phyloP scores from a whole-genome alignment of 2,329 filamentous ascomycete genomes.

The Penicillium sp. region DNA sequence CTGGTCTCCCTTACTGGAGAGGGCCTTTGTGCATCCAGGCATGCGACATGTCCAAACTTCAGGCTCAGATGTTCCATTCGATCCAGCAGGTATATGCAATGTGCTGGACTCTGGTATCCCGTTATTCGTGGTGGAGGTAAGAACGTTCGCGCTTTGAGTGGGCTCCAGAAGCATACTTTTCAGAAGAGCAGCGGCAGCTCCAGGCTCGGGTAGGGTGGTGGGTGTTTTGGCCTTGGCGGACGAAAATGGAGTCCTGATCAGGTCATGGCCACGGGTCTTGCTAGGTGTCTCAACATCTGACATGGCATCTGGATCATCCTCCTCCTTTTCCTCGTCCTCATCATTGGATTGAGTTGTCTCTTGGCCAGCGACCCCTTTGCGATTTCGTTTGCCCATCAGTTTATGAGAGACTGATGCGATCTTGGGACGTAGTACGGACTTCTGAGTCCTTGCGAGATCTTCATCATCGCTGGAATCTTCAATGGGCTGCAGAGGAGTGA shows the following conservation, averaged over 20 bases:
- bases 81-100: constrained; percentile 4
- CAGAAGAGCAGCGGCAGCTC: constrained; percentile 17
- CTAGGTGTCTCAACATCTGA: constrained; percentile 23
- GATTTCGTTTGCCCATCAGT: constrained; percentile 42
- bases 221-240: constrained; percentile 15
- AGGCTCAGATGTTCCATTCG: constrained; percentile 8
- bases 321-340: constrained; percentile 30
- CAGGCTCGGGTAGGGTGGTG: constrained; percentile 12
- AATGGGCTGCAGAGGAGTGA: constrained; percentile 37
- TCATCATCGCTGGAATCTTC: constrained; percentile 36
- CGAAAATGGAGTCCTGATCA: constrained; percentile 23
- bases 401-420: constrained; percentile 39
- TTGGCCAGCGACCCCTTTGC: constrained; percentile 28
- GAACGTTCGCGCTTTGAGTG: constrained; percentile 6
- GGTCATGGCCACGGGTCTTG: constrained; percentile 23
- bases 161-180: constrained; percentile 20
- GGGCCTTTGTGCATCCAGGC: constrained; percentile 18
- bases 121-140: constrained; percentile 2
- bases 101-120: constrained; percentile 2
- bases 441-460: constrained; percentile 36
- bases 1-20: constrained; percentile 15
- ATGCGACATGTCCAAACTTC: constrained; percentile 23
- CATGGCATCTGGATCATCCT: constrained; percentile 15
- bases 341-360: constrained; percentile 34
- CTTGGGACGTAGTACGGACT: constrained; percentile 47